Base-by-base conservation (phyloP, 169 alveolate species). In the Plasmodium reichenowi region DNA sequence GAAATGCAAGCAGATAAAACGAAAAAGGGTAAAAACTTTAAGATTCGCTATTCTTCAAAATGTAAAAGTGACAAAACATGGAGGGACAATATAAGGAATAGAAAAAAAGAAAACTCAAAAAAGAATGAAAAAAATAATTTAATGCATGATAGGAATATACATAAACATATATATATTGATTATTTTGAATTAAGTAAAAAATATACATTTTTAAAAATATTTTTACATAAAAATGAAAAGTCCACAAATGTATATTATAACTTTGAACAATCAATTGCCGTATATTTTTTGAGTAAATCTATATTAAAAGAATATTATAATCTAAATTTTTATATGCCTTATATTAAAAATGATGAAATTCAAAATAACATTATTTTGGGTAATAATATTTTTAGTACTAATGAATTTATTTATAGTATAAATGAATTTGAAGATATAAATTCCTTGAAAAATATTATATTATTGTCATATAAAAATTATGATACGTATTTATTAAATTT, bases 61-160 rank as follows among this genome's bases (percentile, higher is more conserved):
- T 38, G 9, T 38, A 38, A 38, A 38, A 38, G 6, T 38, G 10
- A 38, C 7, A 38, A 38, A 38, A 38, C 47, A 5, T 38, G 47
- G 24, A 1, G 38, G 6, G 9, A n/a, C 45, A 45, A 52, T 54
- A 26, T 22, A 26, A 20, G 45, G 12, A 47, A 72, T 29, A 15
- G 47, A 45, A 26, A 72, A 72, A 32, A 38, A 38, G 6, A 38
- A 6, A 38, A 38, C 47, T 5, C 12, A 12, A 22, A 56, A n/a
- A 66, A 24, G 17, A 32, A 24, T 15, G 56, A 50, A 12, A 20
- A 62, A 9, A 15, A 32, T 47, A 83, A 68, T 45, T 43, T 66
- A 60, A 83, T 83, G 91, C 91, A 83, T 83, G 91, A 83, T 12
- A 50, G 91, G 59, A 83, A 83, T 67, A 68, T 83, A 24, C 91